Evolutionary conservation across 352 stramenopile species (phyloP).

Genomic region (Globisporangium sylvaticum): DNA sequence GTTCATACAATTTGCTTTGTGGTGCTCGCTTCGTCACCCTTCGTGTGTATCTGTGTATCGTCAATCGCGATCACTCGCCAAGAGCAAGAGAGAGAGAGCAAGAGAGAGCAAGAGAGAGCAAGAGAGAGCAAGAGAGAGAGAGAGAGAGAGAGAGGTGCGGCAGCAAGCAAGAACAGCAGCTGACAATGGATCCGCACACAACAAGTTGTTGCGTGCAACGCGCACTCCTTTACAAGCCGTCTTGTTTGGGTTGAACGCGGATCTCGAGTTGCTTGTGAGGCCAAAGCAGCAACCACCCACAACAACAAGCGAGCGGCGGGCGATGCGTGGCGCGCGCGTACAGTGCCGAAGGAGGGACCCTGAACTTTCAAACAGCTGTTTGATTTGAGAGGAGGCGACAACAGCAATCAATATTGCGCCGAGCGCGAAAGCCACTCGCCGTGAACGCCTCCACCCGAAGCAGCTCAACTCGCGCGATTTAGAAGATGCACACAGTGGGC

Average conservation of each 20-base stretch:
- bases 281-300: not conserved
- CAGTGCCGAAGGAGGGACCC: not conserved
- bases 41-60: constrained; percentile 2
- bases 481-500: not conserved
- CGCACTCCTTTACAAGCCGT: not conserved
- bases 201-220: not conserved
- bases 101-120: not conserved
- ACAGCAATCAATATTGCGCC: not conserved
- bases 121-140: not conserved
- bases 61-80: not conserved
- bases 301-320: not conserved
- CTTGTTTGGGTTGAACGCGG: not conserved
- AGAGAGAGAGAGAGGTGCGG: not conserved
- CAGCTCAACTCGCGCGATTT: not conserved
- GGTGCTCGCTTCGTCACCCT: constrained; percentile 5
- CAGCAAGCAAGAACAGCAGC: not conserved
- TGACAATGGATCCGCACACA: not conserved
- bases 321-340: not conserved
- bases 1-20: not conserved
- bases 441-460: not conserved
- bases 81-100: not conserved
- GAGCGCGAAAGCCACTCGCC: not conserved
- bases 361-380: not conserved
- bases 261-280: not conserved
- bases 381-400: not conserved